These are phyloP conservation scores for Shiraia sp. DNA, from an alignment of 2,329 filamentous ascomycete species.

Conservation along the genomic window DNA sequence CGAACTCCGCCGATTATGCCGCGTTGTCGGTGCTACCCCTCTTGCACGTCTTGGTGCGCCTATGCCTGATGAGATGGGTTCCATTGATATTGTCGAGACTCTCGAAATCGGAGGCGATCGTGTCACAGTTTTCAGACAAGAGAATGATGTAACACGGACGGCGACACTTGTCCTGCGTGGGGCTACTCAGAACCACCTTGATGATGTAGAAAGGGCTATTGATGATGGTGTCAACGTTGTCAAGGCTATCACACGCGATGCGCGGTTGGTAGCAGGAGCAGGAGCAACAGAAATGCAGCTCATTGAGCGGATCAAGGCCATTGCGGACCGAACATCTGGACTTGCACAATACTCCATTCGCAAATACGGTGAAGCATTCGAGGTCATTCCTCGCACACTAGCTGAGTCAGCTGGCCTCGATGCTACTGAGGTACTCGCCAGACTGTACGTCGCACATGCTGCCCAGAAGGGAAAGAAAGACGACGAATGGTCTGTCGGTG, in stretches of 20 bases:
- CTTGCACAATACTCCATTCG: conserved; percentile 95
- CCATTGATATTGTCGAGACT: conserved; percentile 92
- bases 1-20: conserved; percentile 90
- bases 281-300: conserved; percentile 94
- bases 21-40: conserved; percentile 95
- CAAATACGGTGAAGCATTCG: conserved; percentile 96
- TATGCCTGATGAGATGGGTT: conserved; percentile 99
- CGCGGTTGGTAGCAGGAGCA: conserved; percentile 87
- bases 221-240: conserved; percentile 98
- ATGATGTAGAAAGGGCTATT: conserved; percentile 94
- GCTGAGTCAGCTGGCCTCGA: conserved; percentile 95
- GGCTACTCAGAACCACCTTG: conserved; percentile 96
- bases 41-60: conserved; percentile 92
- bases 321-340: conserved; percentile 90
- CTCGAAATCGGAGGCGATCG: conserved; percentile 97
- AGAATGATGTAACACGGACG: conserved; percentile 87
- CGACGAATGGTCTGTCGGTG: conserved; percentile 86
- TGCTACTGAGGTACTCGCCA: conserved; percentile 93
- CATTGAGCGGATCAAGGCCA: conserved; percentile 85
- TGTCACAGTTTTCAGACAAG: conserved; percentile 97
- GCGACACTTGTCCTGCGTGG: conserved; percentile 93
- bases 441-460: conserved; percentile 89
- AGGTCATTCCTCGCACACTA: conserved; percentile 90
- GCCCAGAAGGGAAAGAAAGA: conserved; percentile 55
- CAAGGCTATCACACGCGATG: conserved; percentile 95